Percentiles rank a stretch among this genome's conserved stretches.
Conservation (phyloP, 352 stramenopile genomes). For the Phytophthora cajani region DNA sequence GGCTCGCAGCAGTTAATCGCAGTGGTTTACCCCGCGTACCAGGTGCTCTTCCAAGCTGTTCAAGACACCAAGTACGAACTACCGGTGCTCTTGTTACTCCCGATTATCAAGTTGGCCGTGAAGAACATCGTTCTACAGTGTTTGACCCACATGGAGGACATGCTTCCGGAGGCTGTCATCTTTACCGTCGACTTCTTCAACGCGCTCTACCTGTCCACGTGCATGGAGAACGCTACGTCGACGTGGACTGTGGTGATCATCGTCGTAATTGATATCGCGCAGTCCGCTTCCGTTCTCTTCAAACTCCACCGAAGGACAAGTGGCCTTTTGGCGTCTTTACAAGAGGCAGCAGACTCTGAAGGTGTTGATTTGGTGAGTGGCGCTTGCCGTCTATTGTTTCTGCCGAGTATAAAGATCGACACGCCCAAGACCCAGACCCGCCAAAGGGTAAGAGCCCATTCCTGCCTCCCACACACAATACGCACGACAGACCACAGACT, state of each 20-base stretch:
- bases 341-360: not conserved
- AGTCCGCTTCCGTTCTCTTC: not conserved
- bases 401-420: not conserved
- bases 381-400: not conserved
- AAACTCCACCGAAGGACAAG: not conserved
- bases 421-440: not conserved
- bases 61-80: not conserved
- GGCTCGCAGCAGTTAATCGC: not conserved
- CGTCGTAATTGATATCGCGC: not conserved
- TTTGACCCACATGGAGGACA: not conserved
- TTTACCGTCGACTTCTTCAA: slow-evolving; percentile 2
- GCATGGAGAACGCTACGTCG: not conserved
- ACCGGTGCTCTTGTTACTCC: not conserved
- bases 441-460: not conserved
- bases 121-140: not conserved
- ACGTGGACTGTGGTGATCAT: not conserved
- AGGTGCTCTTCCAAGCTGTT: not conserved
- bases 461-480: not conserved
- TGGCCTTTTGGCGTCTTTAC: not conserved
- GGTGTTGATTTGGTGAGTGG: not conserved
- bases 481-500: not conserved
- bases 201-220: not conserved
- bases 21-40: not conserved
- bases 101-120: not conserved
- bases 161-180: not conserved